Evolutionary conservation across 257 asterid species (phyloP).

Genomic region (Penstemon newberryi): DNA sequence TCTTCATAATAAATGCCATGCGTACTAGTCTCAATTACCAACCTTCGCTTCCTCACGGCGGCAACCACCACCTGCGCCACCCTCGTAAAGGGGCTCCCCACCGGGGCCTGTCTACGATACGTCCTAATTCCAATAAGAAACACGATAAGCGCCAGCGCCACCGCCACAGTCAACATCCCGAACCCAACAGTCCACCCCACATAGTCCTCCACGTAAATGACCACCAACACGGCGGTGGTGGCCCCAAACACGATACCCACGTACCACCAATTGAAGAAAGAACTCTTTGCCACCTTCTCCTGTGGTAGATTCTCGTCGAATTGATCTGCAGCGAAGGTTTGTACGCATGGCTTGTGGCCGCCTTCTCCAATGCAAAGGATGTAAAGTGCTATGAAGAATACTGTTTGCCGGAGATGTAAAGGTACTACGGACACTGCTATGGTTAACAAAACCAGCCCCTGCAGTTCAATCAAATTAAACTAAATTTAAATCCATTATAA

Average conservation of each 20-base stretch:
- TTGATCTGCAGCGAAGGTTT: constrained; percentile 76
- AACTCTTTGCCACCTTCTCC: constrained; percentile 51
- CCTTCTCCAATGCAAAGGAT: constrained; percentile 59
- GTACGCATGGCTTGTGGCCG: constrained; percentile 81
- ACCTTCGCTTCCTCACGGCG: constrained; percentile 49
- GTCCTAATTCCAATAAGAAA: constrained; percentile 46
- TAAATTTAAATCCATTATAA: too few relatives aligned
- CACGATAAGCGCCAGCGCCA: constrained; percentile 46
- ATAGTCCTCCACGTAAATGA: constrained; percentile 62
- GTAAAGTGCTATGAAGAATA: constrained; percentile 67
- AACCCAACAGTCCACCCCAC: constrained; percentile 62
- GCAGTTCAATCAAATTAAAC: constrained; percentile 7
- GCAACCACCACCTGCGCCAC: constrained; percentile 69
- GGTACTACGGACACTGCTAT: constrained; percentile 41
- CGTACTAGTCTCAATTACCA: constrained; percentile 25
- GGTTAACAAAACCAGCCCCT: constrained; percentile 54
- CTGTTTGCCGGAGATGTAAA: constrained; percentile 25
- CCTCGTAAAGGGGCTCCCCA: constrained; percentile 75
- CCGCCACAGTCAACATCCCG: constrained; percentile 54
- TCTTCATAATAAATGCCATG: constrained; percentile 27
- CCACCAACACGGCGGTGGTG: constrained; percentile 52
- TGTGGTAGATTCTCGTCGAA: constrained; percentile 50
- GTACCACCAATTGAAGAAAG: constrained; percentile 90
- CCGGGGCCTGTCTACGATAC: constrained; percentile 50
- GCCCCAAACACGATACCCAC: constrained; percentile 64